A percentile compares a stretch with the other conserved stretches of the same genome.
Conservation (phyloP, 306 rosid species). For the Malus asiatica region DNA sequence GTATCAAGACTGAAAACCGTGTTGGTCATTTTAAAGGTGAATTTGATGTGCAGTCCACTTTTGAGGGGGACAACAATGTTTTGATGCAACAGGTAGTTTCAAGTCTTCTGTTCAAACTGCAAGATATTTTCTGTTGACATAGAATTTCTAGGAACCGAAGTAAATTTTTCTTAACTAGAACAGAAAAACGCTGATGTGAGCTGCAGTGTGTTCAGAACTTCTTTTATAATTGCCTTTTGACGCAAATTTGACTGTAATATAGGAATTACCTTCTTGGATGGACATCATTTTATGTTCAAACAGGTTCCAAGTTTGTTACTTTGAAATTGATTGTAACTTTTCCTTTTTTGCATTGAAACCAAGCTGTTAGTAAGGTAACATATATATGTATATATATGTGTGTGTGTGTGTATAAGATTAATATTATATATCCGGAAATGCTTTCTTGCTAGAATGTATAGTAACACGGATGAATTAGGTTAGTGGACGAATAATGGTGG, state of each 20-base stretch:
- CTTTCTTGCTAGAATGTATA: background rate
- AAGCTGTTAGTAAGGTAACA: background rate
- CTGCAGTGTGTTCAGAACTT: background rate
- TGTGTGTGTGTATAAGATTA: too few species aligned
- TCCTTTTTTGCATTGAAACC: background rate
- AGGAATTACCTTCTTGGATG: background rate
- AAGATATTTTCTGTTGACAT: background rate
- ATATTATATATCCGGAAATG: background rate
- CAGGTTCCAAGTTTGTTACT: background rate
- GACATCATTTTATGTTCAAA: background rate
- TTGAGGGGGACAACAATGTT: slow-evolving; percentile 98
- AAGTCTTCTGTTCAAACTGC: background rate
- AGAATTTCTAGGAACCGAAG: background rate
- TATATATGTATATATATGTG: background rate
- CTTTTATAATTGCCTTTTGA: background rate
- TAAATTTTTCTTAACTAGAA: background rate
- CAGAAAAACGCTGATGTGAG: background rate
- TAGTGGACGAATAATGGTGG: background rate
- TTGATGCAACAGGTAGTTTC: slow-evolving; percentile 85
- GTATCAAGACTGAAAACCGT: slow-evolving; percentile 78
- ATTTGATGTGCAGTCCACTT: slow-evolving; percentile 88
- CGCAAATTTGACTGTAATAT: background rate
- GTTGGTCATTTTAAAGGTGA: slow-evolving; percentile 70
- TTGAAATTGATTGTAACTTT: background rate
- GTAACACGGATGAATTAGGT: too few species aligned